phyloP scores from a whole-genome alignment of 164 flowering plant genomes.

The Dillenia suffruticosa region DNA sequence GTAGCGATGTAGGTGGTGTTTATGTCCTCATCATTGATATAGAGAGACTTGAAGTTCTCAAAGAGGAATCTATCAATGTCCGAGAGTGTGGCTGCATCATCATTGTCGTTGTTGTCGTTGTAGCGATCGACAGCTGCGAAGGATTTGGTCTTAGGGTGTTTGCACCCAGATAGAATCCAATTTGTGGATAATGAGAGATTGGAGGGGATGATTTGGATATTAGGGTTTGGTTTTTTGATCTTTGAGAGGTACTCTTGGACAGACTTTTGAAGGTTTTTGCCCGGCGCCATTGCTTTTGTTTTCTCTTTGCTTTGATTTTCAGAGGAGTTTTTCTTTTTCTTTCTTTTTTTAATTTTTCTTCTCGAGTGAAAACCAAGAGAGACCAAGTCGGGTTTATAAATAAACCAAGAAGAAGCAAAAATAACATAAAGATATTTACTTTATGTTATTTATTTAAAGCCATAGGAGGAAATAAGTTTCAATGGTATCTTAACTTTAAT shows the following conservation, averaged over 20 bases:
- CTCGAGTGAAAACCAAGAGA: no score
- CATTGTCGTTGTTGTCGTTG: background rate
- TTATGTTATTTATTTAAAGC: background rate
- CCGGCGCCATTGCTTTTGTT: background rate
- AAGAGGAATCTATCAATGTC: constrained; percentile 60
- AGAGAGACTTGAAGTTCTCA: constrained; percentile 69
- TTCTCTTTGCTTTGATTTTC: no score
- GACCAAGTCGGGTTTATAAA: background rate
- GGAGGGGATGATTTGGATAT: constrained; percentile 5
- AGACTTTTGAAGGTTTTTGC: constrained; percentile 33
- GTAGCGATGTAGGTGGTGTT: no score
- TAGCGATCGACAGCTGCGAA: constrained; percentile 36
- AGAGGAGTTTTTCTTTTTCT: no score
- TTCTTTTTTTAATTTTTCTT: no score
- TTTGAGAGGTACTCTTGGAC: constrained; percentile 48
- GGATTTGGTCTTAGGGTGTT: constrained; percentile 56
- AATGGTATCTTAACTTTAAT: no score
- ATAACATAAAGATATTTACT: background rate
- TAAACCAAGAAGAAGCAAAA: background rate
- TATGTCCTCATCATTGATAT: constrained; percentile 18
- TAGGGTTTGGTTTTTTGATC: constrained; percentile 35
- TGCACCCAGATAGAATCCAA: constrained; percentile 52
- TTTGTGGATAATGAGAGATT: constrained; percentile 27
- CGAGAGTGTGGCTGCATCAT: constrained; percentile 48
- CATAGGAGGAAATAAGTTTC: no score